phyloP scores from a whole-genome alignment of 2,329 filamentous ascomycete species.

The Delphinella strobiligena region DNA sequence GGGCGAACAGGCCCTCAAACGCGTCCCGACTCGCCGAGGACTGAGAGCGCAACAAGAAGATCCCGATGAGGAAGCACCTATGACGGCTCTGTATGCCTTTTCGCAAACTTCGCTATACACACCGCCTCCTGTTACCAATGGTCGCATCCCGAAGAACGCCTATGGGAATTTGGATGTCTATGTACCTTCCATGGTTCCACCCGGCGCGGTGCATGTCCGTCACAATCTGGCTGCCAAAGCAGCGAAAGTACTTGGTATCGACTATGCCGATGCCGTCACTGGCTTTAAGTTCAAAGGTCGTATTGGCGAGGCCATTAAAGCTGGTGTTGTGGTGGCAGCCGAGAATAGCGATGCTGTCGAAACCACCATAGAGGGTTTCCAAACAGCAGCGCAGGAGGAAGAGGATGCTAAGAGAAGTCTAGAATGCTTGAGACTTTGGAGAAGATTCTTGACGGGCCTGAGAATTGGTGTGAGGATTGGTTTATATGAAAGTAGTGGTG shows the following conservation, averaged over 20 bases:
- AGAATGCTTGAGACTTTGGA: conserved; percentile 44
- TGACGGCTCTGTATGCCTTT: conserved; percentile 47
- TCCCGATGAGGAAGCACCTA: conserved; percentile 34
- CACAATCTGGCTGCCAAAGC: conserved; percentile 54
- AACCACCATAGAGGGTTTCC: conserved; percentile 55
- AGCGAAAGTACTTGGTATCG: conserved; percentile 62
- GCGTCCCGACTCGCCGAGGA: conserved; percentile 28
- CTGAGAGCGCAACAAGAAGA: conserved; percentile 19
- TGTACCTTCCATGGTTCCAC: conserved; percentile 50
- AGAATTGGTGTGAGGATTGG: conserved; percentile 63
- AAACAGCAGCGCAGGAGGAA: conserved; percentile 51
- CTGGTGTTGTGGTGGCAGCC: conserved; percentile 62
- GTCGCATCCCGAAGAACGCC: conserved; percentile 51
- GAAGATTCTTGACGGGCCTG: conserved; percentile 48
- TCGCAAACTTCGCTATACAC: conserved; percentile 59
- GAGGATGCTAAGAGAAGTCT: conserved; percentile 43
- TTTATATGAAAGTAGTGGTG: conserved; percentile 19
- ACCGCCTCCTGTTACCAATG: conserved; percentile 63
- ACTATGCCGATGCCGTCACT: conserved; percentile 80
- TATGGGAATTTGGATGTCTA: conserved; percentile 55
- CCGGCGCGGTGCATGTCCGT: conserved; percentile 45
- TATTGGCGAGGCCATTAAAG: conserved; percentile 71
- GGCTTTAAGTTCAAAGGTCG: conserved; percentile 82
- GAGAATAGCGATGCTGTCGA: conserved; percentile 62
- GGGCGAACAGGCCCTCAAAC: conserved; percentile 73